Conservation (phyloP, 345 rosid genomes). For the Carallia brachiata region DNA sequence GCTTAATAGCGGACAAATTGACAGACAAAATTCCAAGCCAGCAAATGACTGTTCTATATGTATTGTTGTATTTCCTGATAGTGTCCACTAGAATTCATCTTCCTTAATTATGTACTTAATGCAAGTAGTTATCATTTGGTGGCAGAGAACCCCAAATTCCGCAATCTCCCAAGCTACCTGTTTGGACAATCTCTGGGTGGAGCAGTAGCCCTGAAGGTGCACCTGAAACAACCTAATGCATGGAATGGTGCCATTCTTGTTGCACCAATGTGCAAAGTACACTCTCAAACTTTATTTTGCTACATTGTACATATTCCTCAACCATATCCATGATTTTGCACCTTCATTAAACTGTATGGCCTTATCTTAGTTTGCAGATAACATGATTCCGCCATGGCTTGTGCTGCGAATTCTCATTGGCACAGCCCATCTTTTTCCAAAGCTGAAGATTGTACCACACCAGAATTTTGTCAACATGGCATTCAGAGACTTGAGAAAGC, state of each 20-base stretch:
- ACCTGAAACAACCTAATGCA: slow-evolving; percentile 72
- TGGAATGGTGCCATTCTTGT: slow-evolving; percentile 90
- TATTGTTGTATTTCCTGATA: too few species aligned
- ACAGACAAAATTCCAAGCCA: too few species aligned
- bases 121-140: background rate
- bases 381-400: slow-evolving; percentile 68
- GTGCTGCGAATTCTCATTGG: slow-evolving; percentile 57
- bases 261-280: slow-evolving; percentile 99
- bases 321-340: background rate
- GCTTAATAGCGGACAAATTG: too few species aligned
- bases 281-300: slow-evolving; percentile 4
- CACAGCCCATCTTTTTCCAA: slow-evolving; percentile 70
- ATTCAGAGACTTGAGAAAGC: slow-evolving; percentile 63
- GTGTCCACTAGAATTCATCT: too few species aligned
- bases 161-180: slow-evolving; percentile 61
- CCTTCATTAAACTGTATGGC: background rate
- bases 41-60: too few species aligned
- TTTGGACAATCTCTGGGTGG: slow-evolving; percentile 97
- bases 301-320: background rate
- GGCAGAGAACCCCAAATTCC: slow-evolving; percentile 41
- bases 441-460: slow-evolving; percentile 82
- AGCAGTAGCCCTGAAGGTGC: slow-evolving; percentile 85
- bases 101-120: too few species aligned
- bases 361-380: slow-evolving; percentile 69
- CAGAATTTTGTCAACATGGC: slow-evolving; percentile 80